A percentile compares a stretch with the other conserved stretches of the same genome.
Conservation (phyloP, 2,329 filamentous ascomycete genomes). For the Colletotrichum navitas region DNA sequence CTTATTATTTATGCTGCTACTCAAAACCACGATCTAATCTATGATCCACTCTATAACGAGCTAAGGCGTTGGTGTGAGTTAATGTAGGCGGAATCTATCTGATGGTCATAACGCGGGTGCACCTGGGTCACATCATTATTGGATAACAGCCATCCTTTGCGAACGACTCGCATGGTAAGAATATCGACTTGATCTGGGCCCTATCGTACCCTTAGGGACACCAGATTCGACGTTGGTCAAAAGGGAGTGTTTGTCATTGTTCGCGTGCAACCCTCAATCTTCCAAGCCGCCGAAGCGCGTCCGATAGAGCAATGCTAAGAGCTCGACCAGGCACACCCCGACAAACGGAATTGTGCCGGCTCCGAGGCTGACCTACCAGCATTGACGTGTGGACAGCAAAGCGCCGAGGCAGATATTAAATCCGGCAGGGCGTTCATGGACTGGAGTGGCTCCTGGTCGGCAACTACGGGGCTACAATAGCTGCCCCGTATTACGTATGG, state of each 20-base stretch:
- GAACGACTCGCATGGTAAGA: neutral
- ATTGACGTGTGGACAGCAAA: neutral
- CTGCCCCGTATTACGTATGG: neutral
- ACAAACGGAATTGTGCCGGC: neutral
- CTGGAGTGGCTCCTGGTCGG: neutral
- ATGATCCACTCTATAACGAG: neutral
- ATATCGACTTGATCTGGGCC: neutral
- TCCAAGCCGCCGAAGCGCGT: neutral
- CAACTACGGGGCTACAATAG: neutral
- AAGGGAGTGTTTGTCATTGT: neutral
- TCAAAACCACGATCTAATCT: neutral
- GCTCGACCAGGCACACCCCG: neutral
- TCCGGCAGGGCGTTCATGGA: no score
- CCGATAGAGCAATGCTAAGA: neutral
- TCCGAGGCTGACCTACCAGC: neutral
- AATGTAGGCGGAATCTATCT: neutral
- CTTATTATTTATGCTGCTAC: no score
- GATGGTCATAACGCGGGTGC: neutral
- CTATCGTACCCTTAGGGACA: neutral
- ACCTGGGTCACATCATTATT: neutral
- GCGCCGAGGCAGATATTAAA: neutral
- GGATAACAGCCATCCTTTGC: neutral
- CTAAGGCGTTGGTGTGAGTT: neutral
- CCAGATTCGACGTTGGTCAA: neutral
- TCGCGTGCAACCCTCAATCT: neutral